Percentiles rank a stretch among this genome's conserved stretches.
Conservation (phyloP, 345 rosid genomes). For the Aquilaria yunnanensis region DNA sequence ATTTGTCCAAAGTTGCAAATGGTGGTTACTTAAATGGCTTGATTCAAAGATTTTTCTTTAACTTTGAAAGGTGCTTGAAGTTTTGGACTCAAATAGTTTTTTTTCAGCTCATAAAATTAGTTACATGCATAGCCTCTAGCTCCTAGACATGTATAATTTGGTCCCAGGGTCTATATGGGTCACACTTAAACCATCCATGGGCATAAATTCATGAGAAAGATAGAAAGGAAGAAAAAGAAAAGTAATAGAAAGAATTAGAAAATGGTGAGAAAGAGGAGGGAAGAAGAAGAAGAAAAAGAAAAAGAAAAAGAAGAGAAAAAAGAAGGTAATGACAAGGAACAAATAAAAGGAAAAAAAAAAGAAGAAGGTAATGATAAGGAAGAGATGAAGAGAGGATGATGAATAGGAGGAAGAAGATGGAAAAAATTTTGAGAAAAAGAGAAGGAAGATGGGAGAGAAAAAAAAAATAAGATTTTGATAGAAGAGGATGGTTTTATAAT, state of each 20-base stretch:
- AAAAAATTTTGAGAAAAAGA: too few relatives aligned
- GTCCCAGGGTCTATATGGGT: neutral
- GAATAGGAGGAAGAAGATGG: neutral
- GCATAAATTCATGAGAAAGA: neutral
- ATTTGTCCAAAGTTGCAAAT: too few relatives aligned
- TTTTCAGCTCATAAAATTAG: too few relatives aligned
- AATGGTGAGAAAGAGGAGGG: neutral
- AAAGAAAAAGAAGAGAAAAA: neutral
- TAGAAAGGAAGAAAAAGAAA: neutral
- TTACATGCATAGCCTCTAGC: too few relatives aligned
- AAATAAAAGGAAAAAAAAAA: neutral
- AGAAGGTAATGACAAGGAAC: neutral
- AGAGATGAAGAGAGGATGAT: neutral
- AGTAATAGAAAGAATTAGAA: neutral
- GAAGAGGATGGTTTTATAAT: too few relatives aligned
- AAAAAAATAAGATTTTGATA: too few relatives aligned
- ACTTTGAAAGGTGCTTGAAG: too few relatives aligned
- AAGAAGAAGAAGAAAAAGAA: neutral
- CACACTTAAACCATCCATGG: neutral
- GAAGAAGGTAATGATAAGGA: neutral
- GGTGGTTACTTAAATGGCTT: too few relatives aligned
- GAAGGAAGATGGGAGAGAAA: too few relatives aligned
- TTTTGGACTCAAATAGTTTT: too few relatives aligned
- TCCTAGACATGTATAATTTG: too few relatives aligned
- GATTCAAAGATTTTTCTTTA: too few relatives aligned